Evolutionary conservation across 768 basidiomycete species (phyloP).

Genomic region (Chalciporus chontae): DNA sequence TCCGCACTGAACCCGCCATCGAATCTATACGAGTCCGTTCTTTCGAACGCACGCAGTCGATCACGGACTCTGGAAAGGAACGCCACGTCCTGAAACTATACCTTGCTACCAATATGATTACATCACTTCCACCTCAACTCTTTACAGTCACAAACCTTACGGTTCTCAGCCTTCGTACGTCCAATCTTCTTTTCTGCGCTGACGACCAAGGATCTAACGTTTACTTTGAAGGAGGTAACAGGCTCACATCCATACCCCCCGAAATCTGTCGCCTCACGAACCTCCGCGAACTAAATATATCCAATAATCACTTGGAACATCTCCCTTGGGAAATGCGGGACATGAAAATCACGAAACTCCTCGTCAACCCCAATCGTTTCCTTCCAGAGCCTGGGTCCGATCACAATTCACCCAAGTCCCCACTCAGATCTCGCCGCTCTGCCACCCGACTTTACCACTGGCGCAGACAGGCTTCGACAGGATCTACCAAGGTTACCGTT

Average conservation of each 20-base stretch:
- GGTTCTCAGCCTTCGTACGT: constrained; percentile 62
- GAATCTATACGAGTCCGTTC: constrained; percentile 20
- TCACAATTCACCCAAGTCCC: not conserved
- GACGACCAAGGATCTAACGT: not conserved
- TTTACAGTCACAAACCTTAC: constrained; percentile 56
- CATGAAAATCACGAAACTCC: constrained; percentile 49
- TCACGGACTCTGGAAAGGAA: constrained; percentile 35
- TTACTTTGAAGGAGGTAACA: constrained; percentile 48
- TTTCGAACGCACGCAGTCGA: constrained; percentile 26
- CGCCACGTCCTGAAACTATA: constrained; percentile 54
- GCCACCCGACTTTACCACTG: constrained; percentile 8
- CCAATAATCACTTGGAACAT: constrained; percentile 54
- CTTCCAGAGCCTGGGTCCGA: constrained; percentile 28
- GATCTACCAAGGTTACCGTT: constrained; percentile 10
- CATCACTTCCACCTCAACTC: constrained; percentile 51
- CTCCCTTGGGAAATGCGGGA: constrained; percentile 63
- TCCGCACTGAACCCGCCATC: constrained; percentile 33
- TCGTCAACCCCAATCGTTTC: constrained; percentile 62
- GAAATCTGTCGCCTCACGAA: constrained; percentile 54
- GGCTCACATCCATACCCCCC: constrained; percentile 54
- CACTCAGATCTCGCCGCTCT: constrained; percentile 11
- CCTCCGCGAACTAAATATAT: constrained; percentile 58
- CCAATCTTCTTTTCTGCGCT: not conserved
- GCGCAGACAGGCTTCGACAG: constrained; percentile 3
- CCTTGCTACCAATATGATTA: constrained; percentile 53